Evolutionary conservation across 805 yeast genomes (phyloP).

Genomic region (Candida alai): DNA sequence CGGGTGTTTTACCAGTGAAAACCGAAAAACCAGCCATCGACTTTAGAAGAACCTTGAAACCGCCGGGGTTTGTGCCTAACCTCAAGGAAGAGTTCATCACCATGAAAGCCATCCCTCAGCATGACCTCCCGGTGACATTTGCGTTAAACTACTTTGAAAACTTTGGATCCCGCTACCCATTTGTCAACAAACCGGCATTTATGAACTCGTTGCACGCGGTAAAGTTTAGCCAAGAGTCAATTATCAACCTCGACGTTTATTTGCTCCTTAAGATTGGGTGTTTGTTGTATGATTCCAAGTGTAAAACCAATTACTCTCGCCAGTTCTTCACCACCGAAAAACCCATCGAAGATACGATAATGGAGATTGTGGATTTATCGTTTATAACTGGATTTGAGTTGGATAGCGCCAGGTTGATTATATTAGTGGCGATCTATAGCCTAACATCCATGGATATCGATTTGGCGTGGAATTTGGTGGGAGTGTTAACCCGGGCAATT

Average conservation of each 20-base stretch:
- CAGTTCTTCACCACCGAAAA: conserved; percentile 30
- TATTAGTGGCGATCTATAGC: conserved; percentile 30
- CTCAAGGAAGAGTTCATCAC: conserved; percentile 33
- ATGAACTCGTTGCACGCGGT: conserved; percentile 20
- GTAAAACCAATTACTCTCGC: conserved; percentile 18
- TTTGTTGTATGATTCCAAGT: conserved; percentile 29
- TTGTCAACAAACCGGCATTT: conserved; percentile 22
- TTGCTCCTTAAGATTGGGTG: conserved; percentile 38
- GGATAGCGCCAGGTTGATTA: conserved; percentile 27
- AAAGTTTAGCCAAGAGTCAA: conserved; percentile 31
- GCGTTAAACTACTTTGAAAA: conserved; percentile 34
- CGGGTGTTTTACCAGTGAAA: too few species aligned
- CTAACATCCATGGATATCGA: conserved; percentile 25
- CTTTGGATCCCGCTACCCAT: conserved; percentile 34
- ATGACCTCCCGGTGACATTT: conserved; percentile 28
- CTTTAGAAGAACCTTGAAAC: conserved; percentile 1
- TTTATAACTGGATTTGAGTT: conserved; percentile 15
- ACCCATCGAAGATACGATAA: conserved; percentile 26
- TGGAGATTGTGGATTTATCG: conserved; percentile 30
- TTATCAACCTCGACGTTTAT: conserved; percentile 36
- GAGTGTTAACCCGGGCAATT: conserved; percentile 28
- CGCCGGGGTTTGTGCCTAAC: too few species aligned
- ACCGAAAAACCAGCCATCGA: conserved; percentile 3
- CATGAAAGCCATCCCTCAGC: conserved; percentile 27
- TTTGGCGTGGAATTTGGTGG: conserved; percentile 32